A percentile compares a stretch with the other conserved stretches of the same genome.
Evolutionary conservation across 257 asterid species (phyloP).

Genomic region (Cinchona pubescens): DNA sequence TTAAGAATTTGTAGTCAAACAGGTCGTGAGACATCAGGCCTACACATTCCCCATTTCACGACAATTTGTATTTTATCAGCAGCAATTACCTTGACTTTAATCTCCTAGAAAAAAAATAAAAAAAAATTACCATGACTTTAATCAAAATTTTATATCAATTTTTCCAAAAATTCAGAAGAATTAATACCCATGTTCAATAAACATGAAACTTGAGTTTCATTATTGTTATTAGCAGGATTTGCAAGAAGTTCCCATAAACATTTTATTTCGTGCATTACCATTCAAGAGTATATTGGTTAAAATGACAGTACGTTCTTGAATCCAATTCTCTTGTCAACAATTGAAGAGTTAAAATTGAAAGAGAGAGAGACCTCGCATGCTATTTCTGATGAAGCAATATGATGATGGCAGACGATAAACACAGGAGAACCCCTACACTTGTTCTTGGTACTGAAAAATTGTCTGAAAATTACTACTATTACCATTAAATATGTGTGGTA

Average conservation of each 20-base stretch:
- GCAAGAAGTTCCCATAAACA: too few relatives aligned
- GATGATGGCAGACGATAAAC: neutral
- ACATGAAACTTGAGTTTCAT: too few relatives aligned
- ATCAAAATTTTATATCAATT: neutral
- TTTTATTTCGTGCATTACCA: neutral
- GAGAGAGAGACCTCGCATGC: neutral
- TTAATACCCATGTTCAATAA: neutral
- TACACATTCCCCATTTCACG: conserved; percentile 38
- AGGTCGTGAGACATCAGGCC: conserved; percentile 53
- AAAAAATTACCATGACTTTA: neutral
- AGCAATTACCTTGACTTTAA: neutral
- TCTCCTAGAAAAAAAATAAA: too few relatives aligned
- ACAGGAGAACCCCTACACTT: neutral
- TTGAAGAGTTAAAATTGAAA: neutral
- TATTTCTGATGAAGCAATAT: neutral
- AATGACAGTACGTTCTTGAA: neutral
- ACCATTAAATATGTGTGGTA: neutral
- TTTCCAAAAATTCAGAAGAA: neutral
- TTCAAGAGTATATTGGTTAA: neutral
- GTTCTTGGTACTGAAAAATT: neutral
- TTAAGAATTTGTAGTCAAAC: conserved; percentile 35
- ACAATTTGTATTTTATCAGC: conserved; percentile 5
- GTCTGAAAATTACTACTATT: neutral
- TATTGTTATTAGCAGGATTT: too few relatives aligned
- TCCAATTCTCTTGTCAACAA: neutral